Conservation (phyloP, 495 filamentous ascomycete species). For the Hypoxylon cercidicola region DNA sequence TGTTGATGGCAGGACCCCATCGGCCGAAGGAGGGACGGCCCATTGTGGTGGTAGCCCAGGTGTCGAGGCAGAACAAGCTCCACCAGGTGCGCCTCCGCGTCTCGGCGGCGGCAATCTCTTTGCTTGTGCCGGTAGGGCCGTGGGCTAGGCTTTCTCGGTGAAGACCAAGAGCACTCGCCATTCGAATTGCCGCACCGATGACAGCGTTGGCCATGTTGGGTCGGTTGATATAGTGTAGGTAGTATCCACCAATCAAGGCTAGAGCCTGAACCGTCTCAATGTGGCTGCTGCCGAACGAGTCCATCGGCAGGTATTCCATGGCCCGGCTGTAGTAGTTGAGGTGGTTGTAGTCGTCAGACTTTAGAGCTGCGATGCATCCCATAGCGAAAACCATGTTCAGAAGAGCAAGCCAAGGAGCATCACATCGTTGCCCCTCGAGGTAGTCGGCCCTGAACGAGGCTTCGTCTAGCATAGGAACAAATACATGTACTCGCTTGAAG, state of each 20-base stretch:
- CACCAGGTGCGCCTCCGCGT: constrained; percentile 81
- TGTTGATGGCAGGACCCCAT: constrained; percentile 77
- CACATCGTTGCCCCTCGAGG: constrained; percentile 70
- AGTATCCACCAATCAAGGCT: constrained; percentile 77
- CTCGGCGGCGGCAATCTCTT: constrained; percentile 66
- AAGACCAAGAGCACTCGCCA: constrained; percentile 77
- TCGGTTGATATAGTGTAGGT: constrained; percentile 81
- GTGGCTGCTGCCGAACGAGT: constrained; percentile 74
- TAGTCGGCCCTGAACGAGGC: constrained; percentile 77
- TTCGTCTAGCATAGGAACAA: constrained; percentile 82
- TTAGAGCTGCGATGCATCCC: constrained; percentile 76
- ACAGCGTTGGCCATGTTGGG: constrained; percentile 79
- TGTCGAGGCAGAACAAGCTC: constrained; percentile 82
- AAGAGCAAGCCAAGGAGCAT: constrained; percentile 78
- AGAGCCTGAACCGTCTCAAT: constrained; percentile 78
- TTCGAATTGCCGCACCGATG: constrained; percentile 72
- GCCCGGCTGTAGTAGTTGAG: constrained; percentile 77
- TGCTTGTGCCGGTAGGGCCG: constrained; percentile 48
- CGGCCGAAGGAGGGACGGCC: constrained; percentile 82
- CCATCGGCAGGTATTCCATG: constrained; percentile 73
- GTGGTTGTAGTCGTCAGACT: constrained; percentile 76
- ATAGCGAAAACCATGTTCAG: constrained; percentile 85
- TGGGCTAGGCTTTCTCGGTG: constrained; percentile 75
- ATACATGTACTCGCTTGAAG: constrained; percentile 78
- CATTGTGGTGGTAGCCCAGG: constrained; percentile 79